phyloP scores from a whole-genome alignment of 2,329 filamentous ascomycete species.

The Phialophora chinensis region DNA sequence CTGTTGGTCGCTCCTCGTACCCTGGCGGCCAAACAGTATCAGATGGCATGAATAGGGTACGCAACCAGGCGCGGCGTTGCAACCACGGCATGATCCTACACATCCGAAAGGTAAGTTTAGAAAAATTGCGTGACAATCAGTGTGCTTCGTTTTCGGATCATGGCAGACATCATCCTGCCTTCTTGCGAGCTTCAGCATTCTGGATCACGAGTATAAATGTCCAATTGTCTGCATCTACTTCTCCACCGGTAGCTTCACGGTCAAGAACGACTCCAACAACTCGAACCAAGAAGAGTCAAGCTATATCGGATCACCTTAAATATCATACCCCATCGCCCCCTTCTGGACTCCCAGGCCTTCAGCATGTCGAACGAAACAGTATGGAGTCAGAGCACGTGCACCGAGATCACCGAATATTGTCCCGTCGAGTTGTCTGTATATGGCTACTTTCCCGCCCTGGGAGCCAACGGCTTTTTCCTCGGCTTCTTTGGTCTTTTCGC shows the following conservation, averaged over 20 bases:
- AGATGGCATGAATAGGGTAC: neutral
- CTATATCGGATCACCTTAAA: neutral
- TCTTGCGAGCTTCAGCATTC: neutral
- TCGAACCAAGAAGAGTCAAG: neutral
- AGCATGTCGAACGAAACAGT: slow-evolving; percentile 8
- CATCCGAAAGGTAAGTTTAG: neutral
- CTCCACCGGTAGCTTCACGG: neutral
- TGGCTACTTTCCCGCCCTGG: slow-evolving; percentile 60
- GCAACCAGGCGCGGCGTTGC: neutral
- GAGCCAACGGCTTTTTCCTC: slow-evolving; percentile 60
- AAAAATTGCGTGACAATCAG: neutral
- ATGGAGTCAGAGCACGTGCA: slow-evolving; percentile 21
- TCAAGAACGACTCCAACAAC: neutral
- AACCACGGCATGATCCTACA: neutral
- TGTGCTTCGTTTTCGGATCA: neutral
- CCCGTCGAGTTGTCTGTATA: slow-evolving; percentile 58
- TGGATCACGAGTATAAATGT: neutral
- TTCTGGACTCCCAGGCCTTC: neutral
- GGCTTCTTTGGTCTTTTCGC: slow-evolving; percentile 58
- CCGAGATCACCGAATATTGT: slow-evolving; percentile 47
- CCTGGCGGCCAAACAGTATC: neutral
- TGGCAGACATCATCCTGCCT: neutral
- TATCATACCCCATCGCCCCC: neutral
- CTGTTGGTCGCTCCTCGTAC: neutral
- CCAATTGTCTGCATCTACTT: neutral